Evolutionary conservation across 768 basidiomycete species (phyloP), one percentile per base, ranked within the genome.

Genomic region (Mrakia gelida): DNA sequence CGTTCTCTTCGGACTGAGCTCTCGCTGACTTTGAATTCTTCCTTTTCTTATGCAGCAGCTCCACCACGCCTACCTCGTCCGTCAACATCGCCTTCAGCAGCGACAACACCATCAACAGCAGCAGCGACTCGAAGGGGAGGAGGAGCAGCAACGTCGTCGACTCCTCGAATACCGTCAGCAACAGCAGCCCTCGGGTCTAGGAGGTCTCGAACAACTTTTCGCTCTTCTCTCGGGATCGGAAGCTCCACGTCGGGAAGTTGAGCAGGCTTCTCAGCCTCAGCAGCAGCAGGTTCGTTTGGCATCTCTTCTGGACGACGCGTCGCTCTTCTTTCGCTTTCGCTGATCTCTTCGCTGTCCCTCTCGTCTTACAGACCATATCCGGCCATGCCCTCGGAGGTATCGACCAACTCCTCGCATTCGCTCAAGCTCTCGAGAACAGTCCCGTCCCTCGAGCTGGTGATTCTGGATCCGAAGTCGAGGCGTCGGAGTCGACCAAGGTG

Each of bases 191-290:
- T 41, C 30, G 67, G 5, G 10, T 4, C 26, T 45, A 3, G 67
- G 41, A 41, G 67, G 67, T 43, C 67, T 70, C 67, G 67, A 70
- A 16, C 67, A 43, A 30, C 41, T 70, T 13, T 43, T 45, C 26
- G 26, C 23, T 41, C 67, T 70, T n/a, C 38, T 70, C 67, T 16
- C 34, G 2, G 67, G 38, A 38, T 70, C 21, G 4, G 67, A 70
- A 23, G 18, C 34, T 11, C 34, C 67, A n/a, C 34, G 34, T 38
- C 67, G 3, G 13, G 34, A 41, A n/a, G 23, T 41, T 21, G 11
- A 34, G 11, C 41, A 28, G 9, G 28, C 32, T 38, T 34, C 6
- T 18, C 26, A 3, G 13, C 18, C 9, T 13, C 16, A 67, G n/a
- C 30, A 30, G 30, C 23, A 65, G 15, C 4, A 67, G 28, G 32